A percentile compares a stretch with the other conserved stretches of the same genome.
Evolutionary conservation across 179 eudicot species (phyloP).

Genomic region (Gypsophila paniculata): DNA sequence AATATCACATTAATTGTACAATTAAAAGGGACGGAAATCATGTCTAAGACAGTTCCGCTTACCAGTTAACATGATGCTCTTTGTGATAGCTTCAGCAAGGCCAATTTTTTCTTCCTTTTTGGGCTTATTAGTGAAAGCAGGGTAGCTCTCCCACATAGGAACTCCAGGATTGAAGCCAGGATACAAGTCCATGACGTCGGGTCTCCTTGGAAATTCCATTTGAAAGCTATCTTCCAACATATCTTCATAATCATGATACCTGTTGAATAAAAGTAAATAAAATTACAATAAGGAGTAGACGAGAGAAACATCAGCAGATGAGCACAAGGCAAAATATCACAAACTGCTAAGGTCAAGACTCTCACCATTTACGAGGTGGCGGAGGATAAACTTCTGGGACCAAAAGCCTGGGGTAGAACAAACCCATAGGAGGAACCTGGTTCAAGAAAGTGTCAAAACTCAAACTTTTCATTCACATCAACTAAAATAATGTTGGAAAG

Average conservation of each 20-base stretch:
- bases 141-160: constrained; percentile 87
- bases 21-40: constrained; percentile 1
- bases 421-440: constrained; percentile 98
- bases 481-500: background rate
- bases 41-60: constrained; percentile 7
- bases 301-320: constrained; percentile 3
- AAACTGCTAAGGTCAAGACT: constrained; percentile 12
- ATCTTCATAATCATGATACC: constrained; percentile 90
- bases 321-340: constrained; percentile 6
- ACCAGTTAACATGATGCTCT: constrained; percentile 92
- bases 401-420: constrained; percentile 90
- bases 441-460: constrained; percentile 27
- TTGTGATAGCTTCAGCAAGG: constrained; percentile 93
- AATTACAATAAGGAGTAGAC: background rate
- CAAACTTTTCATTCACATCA: constrained; percentile 1
- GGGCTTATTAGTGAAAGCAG: constrained; percentile 47
- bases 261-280: constrained; percentile 21
- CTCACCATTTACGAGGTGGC: constrained; percentile 87
- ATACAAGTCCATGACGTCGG: constrained; percentile 62
- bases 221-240: constrained; percentile 89
- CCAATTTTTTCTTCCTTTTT: constrained; percentile 82
- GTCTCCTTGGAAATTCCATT: constrained; percentile 63
- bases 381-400: constrained; percentile 94
- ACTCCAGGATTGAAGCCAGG: constrained; percentile 53
- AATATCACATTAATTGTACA: background rate